Base-by-base conservation (phyloP, 257 asterid genomes). In the Lithospermum erythrorhizon region DNA sequence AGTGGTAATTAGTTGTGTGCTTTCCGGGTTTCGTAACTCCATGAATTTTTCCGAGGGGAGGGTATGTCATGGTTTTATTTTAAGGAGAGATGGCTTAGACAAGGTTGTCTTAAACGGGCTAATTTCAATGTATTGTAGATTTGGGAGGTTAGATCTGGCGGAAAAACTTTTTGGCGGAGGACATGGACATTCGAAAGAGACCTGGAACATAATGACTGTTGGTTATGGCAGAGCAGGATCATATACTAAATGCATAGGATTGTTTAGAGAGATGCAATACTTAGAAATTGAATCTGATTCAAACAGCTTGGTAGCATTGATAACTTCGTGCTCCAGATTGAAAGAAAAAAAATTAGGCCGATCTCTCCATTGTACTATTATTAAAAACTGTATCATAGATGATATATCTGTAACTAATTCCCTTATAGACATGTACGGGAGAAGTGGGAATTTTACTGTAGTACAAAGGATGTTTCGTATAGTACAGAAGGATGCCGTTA, bases 371-470 rank as follows among this genome's bases (percentile, higher is more conserved):
- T 79, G 95, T 75, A 77, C 70, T 70, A 41, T 70, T 45, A 23
- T 82, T 9, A 89, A 75, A 62, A 57, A 25, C 21, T 63, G 61
- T 65, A 27, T 65, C 68, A 22, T 41, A 37, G 84, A 75, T 58
- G 71, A 85, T 64, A 72, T 77, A 54, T 67, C 84, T 1, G 68
- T 86, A 27, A 66, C 66, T 62, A 89, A 86, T 74, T 82, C 95
- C n/a, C 89, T 89, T 56, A 77, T 89, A 52, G 75, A 68, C 69
- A 75, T 83, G 96, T 83, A 89, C 52, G 90, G 90, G 23, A 83
- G 70, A 70, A 70, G 75, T 54, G 82, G 82, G 56, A 74, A 77
- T 57, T 59, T 77, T 25, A 64, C 57, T 18, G 52, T 70, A 16
- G 87, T 90, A 2, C 68, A 65, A 69, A 77, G 75, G 62, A 51